Evolutionary conservation across 345 rosid genomes (phyloP).

Genomic region (Punica granatum): DNA sequence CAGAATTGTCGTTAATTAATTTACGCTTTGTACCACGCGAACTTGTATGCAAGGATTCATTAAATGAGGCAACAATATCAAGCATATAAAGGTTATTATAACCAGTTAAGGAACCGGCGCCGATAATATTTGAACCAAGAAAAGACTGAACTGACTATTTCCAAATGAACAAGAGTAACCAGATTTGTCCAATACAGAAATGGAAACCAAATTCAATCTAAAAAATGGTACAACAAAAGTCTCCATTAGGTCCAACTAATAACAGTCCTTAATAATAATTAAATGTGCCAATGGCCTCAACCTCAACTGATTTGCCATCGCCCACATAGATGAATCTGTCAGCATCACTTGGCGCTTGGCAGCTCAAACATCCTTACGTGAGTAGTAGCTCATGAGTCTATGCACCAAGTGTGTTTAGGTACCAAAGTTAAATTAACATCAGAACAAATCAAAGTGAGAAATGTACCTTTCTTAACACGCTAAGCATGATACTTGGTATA

Average conservation of each 20-base stretch:
- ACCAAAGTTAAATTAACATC: constrained; percentile 9
- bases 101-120: background rate
- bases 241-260: background rate
- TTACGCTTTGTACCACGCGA: background rate
- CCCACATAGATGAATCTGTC: background rate
- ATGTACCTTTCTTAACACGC: constrained; percentile 10
- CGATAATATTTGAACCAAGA: background rate
- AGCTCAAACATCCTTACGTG: background rate
- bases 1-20: constrained; percentile 2
- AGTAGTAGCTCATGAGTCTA: constrained; percentile 1
- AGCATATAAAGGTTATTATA: constrained; percentile 10
- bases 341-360: background rate
- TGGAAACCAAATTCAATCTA: constrained; percentile 6
- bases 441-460: constrained; percentile 8
- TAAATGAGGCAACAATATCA: constrained; percentile 9
- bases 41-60: constrained; percentile 5
- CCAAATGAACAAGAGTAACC: constrained; percentile 11
- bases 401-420: constrained; percentile 12
- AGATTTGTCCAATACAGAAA: constrained; percentile 12
- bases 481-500: background rate
- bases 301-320: background rate
- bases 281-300: background rate
- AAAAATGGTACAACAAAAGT: constrained; percentile 8
- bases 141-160: constrained; percentile 5
- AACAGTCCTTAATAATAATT: background rate